Base-by-base conservation (phyloP, 225 moss, liverwort and hornwort genomes). In the Neckera pumila region DNA sequence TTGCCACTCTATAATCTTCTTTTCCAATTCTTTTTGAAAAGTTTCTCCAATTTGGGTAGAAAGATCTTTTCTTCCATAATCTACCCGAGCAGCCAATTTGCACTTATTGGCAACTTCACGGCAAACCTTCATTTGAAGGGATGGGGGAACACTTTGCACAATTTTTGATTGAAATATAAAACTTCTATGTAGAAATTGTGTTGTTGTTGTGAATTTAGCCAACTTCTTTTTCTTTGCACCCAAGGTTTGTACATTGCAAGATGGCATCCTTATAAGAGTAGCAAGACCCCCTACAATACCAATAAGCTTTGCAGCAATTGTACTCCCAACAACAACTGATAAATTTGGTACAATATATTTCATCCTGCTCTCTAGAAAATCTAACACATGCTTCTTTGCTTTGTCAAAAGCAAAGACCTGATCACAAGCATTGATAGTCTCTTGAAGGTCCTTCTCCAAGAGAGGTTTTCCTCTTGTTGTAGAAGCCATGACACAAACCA, bases 1-100 rank as follows among this genome's bases (percentile, higher is more conserved):
- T 86, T 97, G 96, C 95, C 97, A 97, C 89, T 96, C 95, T 83
- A 96, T 95, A 86, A 98, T 97, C 91, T 97, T 95, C 86, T 96
- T 98, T 38, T 93, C 92, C 53, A 98, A 94, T 79, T 96, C 94
- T 64, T 96, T 95, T 47, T 90, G 90, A 26, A 94, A 85, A 45
- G 85, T 81, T 86, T 90, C 92, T 36, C 95, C 97, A 33, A 92
- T 93, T 84, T 93, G 91, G 11, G 88, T 95, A 17, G 95, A 95
- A 34, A 93, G 92, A 87, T 98, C 91, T 7, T 92, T 93, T 87
- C 95, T 88, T 21, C 90, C 94, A 43, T 94, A 94, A 90, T 98
- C 97, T 53, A 97, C 94, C 17, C 94, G 86, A 43, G 94, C 91
- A 76, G 94, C 97, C 28, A 98, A 91, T 56, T 93, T 93, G 51